Base-by-base conservation (phyloP, 2,329 filamentous ascomycete genomes). In the Fusarium sp. region DNA sequence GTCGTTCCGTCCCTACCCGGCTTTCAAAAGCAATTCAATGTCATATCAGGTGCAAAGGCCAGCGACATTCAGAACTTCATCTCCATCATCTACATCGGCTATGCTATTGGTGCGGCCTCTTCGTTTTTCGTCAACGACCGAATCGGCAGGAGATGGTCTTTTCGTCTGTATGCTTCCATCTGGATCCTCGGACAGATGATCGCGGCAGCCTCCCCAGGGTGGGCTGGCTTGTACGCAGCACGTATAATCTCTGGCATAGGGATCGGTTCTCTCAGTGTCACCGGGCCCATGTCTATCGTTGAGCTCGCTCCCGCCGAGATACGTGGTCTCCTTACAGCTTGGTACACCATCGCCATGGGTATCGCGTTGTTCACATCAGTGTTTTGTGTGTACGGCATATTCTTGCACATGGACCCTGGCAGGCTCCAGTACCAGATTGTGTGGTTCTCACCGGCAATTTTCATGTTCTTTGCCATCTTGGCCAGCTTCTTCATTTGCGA, bases 271-370 rank as follows among this genome's bases (percentile, higher is more conserved):
- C 69, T 84, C 6, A 84, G 80, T 2, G 83, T 85, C 14, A 82
- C 75, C 1, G 82, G 83, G 1, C 76, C 83, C 6, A 79, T 85
- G 63, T 79, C 80, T 9, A 80, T 85, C 33, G 82, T 82, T 7
- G 84, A 85, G 70, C 81, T 85, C 14, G 81, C 84, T 1, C 83
- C 84, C 0, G 68, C 78, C 8, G 82, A 83, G 64, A 82, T 84
- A 3, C 81, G 84, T 8, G 84, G 84, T 10, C 74, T 86, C 1
- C 63, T 85, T 8, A 74, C 80, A 0, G 71, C 77, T 0, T 84
- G 82, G 83, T 85, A 82, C 70, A 79, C 63, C 56, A 79, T 85
- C 4, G 78, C 77, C n/a, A 82, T 86, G 80, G 61, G 80, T 1
- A 65, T 84, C 1, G 72, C 78, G 12, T 73, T 84, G 45, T 80